Evolutionary conservation across 75 land plant genomes (phyloP).

Genomic region (Picea glauca): DNA sequence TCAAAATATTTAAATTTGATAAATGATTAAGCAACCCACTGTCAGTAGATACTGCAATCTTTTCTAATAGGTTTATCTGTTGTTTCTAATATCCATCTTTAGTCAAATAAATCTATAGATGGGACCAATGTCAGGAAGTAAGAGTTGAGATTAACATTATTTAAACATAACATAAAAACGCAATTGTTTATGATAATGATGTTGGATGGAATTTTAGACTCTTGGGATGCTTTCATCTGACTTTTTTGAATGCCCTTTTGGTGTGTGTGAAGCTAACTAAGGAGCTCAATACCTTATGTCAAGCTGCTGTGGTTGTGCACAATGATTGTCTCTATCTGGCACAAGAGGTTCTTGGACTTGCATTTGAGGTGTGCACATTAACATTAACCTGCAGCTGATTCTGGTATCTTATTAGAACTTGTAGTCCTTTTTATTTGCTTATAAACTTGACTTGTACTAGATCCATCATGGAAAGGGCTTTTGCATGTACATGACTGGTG

Average conservation of each 20-base stretch:
- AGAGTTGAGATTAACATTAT: neutral
- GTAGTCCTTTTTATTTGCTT: neutral
- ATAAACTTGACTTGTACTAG: neutral
- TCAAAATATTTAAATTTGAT: neutral
- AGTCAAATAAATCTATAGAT: neutral
- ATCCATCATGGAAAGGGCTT: neutral
- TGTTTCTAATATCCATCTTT: neutral
- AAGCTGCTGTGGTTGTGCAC: conserved; percentile 75
- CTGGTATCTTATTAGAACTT: neutral
- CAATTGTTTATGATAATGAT: neutral
- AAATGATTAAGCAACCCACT: neutral
- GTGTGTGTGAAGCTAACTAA: conserved; percentile 64
- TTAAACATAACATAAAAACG: neutral
- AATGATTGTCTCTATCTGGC: conserved; percentile 91
- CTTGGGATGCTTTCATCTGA: neutral
- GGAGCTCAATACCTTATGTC: conserved; percentile 66
- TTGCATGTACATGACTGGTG: neutral
- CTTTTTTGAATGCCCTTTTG: neutral
- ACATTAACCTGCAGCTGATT: conserved; percentile 4
- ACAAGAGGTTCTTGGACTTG: conserved; percentile 75
- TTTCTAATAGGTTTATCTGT: neutral
- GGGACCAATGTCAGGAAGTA: neutral
- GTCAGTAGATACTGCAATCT: neutral
- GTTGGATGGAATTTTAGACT: neutral
- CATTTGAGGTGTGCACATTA: conserved; percentile 65